phyloP scores from a whole-genome alignment of 305 asterid genomes.

The Andrographis paniculata region DNA sequence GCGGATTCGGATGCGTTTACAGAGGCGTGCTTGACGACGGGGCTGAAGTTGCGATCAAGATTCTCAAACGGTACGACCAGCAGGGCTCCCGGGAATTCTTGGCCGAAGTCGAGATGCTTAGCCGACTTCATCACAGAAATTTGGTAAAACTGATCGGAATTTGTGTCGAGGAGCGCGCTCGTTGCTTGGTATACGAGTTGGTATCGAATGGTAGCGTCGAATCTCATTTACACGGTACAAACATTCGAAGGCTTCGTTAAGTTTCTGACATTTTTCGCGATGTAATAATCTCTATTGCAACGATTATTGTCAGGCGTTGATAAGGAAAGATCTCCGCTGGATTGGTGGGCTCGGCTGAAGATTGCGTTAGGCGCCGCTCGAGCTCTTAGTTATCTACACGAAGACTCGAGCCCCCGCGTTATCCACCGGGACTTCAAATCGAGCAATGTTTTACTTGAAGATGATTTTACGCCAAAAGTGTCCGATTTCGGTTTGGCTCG shows the following conservation, averaged over 20 bases:
- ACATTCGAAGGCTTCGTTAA: neutral
- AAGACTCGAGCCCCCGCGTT: constrained; percentile 95
- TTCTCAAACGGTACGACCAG: constrained; percentile 87
- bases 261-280: neutral
- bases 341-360: constrained; percentile 82
- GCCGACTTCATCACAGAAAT: constrained; percentile 95
- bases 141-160: constrained; percentile 91
- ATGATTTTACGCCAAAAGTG: constrained; percentile 85
- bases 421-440: constrained; percentile 96
- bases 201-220: constrained; percentile 89
- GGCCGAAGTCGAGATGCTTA: constrained; percentile 98
- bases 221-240: constrained; percentile 86
- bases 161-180: constrained; percentile 72
- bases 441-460: constrained; percentile 87
- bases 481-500: constrained; percentile 97
- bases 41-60: constrained; percentile 67
- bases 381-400: constrained; percentile 92
- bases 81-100: constrained; percentile 90
- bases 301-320: constrained; percentile 47
- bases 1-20: constrained; percentile 92
- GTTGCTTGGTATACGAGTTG: constrained; percentile 83
- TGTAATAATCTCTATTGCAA: constrained; percentile 8
- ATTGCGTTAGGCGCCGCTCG: constrained; percentile 98
- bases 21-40: constrained; percentile 85
- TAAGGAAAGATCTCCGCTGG: constrained; percentile 69